These are phyloP conservation scores for Solanum corneliomulleri DNA, from an alignment of 257 asterid species.

Conservation along the genomic window DNA sequence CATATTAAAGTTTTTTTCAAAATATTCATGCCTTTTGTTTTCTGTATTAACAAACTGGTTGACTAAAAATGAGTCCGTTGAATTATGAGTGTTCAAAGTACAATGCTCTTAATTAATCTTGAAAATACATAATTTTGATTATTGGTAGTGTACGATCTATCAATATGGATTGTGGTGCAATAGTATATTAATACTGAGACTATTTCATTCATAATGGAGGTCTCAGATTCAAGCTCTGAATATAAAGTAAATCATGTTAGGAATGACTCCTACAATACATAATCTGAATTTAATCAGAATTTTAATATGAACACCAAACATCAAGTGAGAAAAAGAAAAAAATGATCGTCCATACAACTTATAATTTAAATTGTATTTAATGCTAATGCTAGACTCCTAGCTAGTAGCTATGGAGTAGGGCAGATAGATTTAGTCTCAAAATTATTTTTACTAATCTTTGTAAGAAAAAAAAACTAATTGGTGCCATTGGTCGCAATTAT, in stretches of 20 bases:
- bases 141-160: neutral
- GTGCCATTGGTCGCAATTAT: neutral
- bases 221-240: accelerated
- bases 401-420: neutral
- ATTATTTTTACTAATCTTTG: neutral
- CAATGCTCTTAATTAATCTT: neutral
- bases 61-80: neutral
- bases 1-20: neutral
- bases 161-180: neutral
- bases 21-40: neutral
- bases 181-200: neutral
- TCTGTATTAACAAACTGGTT: neutral
- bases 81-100: neutral
- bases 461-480: neutral
- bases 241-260: no score
- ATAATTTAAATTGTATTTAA: neutral
- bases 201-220: accelerated
- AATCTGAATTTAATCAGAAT: accelerated
- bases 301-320: accelerated
- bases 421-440: neutral
- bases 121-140: neutral
- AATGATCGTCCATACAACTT: neutral
- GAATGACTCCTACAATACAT: neutral
- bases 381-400: neutral
- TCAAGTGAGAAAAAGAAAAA: no score